phyloP scores from a whole-genome alignment of 2,329 filamentous ascomycete species.

The Neofusicoccum cordaticola region DNA sequence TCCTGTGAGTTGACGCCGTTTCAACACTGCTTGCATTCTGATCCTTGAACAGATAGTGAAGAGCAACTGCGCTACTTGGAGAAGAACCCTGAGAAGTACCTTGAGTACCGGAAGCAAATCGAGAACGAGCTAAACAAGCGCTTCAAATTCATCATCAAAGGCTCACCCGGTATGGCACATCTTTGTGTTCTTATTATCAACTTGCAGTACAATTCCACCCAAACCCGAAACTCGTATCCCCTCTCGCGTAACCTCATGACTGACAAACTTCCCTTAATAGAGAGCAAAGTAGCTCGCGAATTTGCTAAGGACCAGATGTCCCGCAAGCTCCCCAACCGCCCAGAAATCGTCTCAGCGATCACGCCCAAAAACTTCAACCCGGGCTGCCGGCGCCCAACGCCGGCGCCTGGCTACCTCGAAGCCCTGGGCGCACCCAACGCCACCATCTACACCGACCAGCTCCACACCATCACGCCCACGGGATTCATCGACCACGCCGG shows the following conservation, averaged over 20 bases:
- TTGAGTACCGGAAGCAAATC: slow-evolving; percentile 46
- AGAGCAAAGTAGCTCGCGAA: slow-evolving; percentile 20
- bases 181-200: too few relatives aligned
- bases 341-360: slow-evolving; percentile 45
- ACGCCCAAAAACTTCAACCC: slow-evolving; percentile 33
- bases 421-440: slow-evolving; percentile 51
- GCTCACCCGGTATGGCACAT: slow-evolving; percentile 25
- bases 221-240: too few relatives aligned
- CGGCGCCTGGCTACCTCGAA: slow-evolving; percentile 51
- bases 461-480: slow-evolving; percentile 44
- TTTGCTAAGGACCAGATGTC: slow-evolving; percentile 53
- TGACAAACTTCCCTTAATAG: slow-evolving; percentile 22
- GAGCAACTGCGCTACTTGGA: slow-evolving; percentile 42
- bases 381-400: slow-evolving; percentile 47
- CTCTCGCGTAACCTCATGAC: too few relatives aligned
- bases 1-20: slow-evolving; percentile 30
- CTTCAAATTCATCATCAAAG: slow-evolving; percentile 53
- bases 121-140: slow-evolving; percentile 35
- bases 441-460: slow-evolving; percentile 50
- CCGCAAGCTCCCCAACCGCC: slow-evolving; percentile 40
- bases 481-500: slow-evolving; percentile 46
- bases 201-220: too few relatives aligned
- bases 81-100: slow-evolving; percentile 40
- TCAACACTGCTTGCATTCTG: neutral
- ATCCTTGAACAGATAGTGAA: slow-evolving; percentile 33